Conservation (phyloP, 1,139 yeast species). For the Nematodospora anomalae region DNA sequence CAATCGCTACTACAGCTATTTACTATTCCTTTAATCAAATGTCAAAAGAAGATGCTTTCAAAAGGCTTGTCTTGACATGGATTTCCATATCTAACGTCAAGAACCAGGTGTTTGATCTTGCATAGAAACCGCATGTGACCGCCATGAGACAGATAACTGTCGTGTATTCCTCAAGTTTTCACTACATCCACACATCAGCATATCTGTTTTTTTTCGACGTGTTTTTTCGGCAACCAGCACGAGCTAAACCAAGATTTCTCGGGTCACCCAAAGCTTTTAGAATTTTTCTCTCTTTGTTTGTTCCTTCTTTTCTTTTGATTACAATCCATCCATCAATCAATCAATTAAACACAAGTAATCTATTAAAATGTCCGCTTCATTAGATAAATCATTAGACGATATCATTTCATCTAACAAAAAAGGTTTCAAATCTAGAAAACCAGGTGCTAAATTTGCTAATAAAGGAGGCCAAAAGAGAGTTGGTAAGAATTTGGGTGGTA, state of each 20-base stretch:
- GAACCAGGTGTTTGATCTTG: no score
- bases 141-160: no score
- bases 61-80: no score
- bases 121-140: no score
- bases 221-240: not conserved
- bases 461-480: slow-evolving; percentile 27
- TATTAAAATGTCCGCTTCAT: slow-evolving; percentile 42
- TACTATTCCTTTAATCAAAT: no score
- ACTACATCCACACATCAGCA: not conserved
- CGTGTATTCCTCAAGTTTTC: not conserved
- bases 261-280: not conserved
- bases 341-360: not conserved
- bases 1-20: no score
- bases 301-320: no score
- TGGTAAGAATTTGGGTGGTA: slow-evolving; percentile 31
- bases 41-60: no score
- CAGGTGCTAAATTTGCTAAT: slow-evolving; percentile 27
- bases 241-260: not conserved
- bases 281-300: not conserved
- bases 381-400: slow-evolving; percentile 95
- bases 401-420: slow-evolving; percentile 68
- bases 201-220: not conserved
- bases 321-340: not conserved
- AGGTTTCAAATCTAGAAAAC: slow-evolving; percentile 28
- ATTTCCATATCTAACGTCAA: no score